Evolutionary conservation across 2,329 filamentous ascomycete species (phyloP).

Genomic region (Macrophomina phaseolina): DNA sequence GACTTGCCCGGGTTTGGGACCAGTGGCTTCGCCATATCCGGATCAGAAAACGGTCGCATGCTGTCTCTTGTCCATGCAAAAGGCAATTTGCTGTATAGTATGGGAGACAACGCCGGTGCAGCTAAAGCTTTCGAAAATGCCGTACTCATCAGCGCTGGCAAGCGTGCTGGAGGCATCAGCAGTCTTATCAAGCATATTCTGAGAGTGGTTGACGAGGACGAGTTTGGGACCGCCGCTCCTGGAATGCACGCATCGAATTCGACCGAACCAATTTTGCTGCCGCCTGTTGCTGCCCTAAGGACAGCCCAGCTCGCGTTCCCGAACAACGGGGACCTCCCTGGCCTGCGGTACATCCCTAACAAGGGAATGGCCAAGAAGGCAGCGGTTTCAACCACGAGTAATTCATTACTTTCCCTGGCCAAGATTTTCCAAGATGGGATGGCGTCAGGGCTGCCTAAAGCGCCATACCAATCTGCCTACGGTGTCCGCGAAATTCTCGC

Average conservation of each 20-base stretch:
- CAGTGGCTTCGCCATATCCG: conserved; percentile 84
- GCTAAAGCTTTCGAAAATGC: conserved; percentile 94
- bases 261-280: conserved; percentile 73
- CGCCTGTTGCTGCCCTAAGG: conserved; percentile 80
- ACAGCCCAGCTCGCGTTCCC: conserved; percentile 86
- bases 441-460: conserved; percentile 56
- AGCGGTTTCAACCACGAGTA: conserved; percentile 91
- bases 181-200: conserved; percentile 81
- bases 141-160: conserved; percentile 83
- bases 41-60: conserved; percentile 88
- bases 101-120: conserved; percentile 80
- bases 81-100: conserved; percentile 94
- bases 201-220: conserved; percentile 60
- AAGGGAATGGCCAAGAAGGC: conserved; percentile 76
- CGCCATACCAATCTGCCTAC: conserved; percentile 65
- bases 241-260: conserved; percentile 40
- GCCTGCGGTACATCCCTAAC: conserved; percentile 70
- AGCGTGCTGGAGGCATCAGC: conserved; percentile 69
- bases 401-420: conserved; percentile 89
- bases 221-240: conserved; percentile 19
- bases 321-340: conserved; percentile 76
- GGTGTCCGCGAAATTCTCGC: conserved; percentile 91
- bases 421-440: conserved; percentile 98
- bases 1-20: conserved; percentile 68
- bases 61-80: conserved; percentile 95